phyloP scores from a whole-genome alignment of 1,284 basidiomycete genomes.

The Rhodofomes roseus region DNA sequence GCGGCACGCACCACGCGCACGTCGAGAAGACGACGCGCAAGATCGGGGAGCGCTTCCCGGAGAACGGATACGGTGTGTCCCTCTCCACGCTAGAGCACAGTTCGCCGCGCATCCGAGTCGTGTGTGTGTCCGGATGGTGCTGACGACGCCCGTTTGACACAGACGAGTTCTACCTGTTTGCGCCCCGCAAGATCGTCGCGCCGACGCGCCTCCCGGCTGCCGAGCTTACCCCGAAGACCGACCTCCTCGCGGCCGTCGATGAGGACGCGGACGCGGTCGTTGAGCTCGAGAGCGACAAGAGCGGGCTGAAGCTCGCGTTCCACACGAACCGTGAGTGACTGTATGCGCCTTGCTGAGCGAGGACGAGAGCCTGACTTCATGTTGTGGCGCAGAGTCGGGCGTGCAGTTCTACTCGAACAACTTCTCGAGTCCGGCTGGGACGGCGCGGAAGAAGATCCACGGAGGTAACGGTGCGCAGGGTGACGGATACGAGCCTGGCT shows the following conservation, averaged over 20 bases:
- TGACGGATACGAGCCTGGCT: slow-evolving; percentile 56
- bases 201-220: slow-evolving; percentile 31
- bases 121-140: not conserved
- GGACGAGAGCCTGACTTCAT: not conserved
- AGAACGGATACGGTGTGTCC: slow-evolving; percentile 52
- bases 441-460: slow-evolving; percentile 68
- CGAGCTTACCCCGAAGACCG: slow-evolving; percentile 31
- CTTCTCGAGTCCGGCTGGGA: slow-evolving; percentile 40
- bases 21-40: slow-evolving; percentile 39
- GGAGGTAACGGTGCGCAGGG: slow-evolving; percentile 61
- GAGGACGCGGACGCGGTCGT: slow-evolving; percentile 41
- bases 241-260: slow-evolving; percentile 49
- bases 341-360: not conserved
- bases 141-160: not conserved
- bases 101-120: not conserved
- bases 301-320: slow-evolving; percentile 58
- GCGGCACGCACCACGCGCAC: slow-evolving; percentile 49
- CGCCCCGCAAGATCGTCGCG: slow-evolving; percentile 34
- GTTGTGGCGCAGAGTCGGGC: slow-evolving; percentile 50
- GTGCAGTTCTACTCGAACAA: slow-evolving; percentile 72
- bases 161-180: slow-evolving; percentile 69
- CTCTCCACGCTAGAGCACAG: not conserved
- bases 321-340: slow-evolving; percentile 63
- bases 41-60: slow-evolving; percentile 56
- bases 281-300: slow-evolving; percentile 51